phyloP scores from a whole-genome alignment of 371 early-diverging fungal species.

The Smittium culicis region DNA sequence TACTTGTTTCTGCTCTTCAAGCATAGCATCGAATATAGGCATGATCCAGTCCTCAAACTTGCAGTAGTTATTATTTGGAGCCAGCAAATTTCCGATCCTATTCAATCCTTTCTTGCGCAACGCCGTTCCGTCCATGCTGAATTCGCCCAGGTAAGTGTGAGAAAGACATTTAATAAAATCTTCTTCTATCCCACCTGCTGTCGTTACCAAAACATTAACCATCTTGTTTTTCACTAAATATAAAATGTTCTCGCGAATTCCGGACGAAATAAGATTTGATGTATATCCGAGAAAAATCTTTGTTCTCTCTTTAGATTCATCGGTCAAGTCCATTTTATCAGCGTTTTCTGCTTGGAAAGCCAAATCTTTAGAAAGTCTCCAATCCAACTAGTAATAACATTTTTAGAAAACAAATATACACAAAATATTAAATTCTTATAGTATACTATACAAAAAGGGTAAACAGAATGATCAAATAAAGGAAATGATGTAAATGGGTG shows the following conservation, averaged over 20 bases:
- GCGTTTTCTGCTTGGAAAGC: slow-evolving; percentile 53
- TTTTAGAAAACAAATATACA: too few relatives aligned
- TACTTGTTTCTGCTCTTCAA: slow-evolving; percentile 75
- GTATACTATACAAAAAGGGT: too few relatives aligned
- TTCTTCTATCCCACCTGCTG: slow-evolving; percentile 98
- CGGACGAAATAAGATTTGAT: slow-evolving; percentile 94
- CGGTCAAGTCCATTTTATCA: slow-evolving; percentile 28
- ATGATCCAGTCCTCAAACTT: slow-evolving; percentile 97
- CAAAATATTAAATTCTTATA: too few relatives aligned
- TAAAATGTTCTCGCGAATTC: slow-evolving; percentile 85
- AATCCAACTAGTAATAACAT: too few relatives aligned
- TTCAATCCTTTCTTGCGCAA: slow-evolving; percentile 90
- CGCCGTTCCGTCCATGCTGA: slow-evolving; percentile 60
- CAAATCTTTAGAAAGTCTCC: too few relatives aligned
- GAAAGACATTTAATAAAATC: slow-evolving; percentile 98
- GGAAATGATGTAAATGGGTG: too few relatives aligned
- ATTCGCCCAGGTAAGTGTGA: slow-evolving; percentile 81
- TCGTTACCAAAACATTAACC: slow-evolving; percentile 90
- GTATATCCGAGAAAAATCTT: slow-evolving; percentile 97
- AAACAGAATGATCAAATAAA: too few relatives aligned
- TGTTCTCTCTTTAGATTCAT: slow-evolving; percentile 47
- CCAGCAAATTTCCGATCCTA: slow-evolving; percentile 96
- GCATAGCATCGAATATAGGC: slow-evolving; percentile 85
- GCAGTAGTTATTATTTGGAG: slow-evolving; percentile 98
- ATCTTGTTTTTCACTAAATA: slow-evolving; percentile 81